These are phyloP conservation scores for Fusarium anguioides DNA, from an alignment of 2,329 filamentous ascomycete genomes.

Conservation along the genomic window DNA sequence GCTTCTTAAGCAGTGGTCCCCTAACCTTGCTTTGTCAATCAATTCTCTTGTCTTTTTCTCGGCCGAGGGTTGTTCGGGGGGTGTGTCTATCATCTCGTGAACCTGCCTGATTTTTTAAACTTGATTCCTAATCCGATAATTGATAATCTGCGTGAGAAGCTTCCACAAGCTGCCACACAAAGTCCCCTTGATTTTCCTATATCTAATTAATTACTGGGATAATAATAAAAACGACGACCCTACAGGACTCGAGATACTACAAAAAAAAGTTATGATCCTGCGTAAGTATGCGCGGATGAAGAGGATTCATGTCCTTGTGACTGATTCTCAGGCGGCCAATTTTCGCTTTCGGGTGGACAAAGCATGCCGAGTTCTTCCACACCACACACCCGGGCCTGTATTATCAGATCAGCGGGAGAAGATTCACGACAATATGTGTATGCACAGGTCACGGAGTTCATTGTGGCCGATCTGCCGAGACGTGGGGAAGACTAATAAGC, in stretches of 20 bases:
- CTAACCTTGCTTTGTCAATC: slow-evolving; percentile 40
- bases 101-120: slow-evolving; percentile 12
- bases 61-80: slow-evolving; percentile 23
- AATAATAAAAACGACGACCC: not conserved
- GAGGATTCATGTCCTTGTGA: slow-evolving; percentile 17
- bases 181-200: not conserved
- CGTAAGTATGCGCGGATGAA: not conserved
- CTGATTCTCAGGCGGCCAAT: slow-evolving; percentile 16
- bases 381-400: slow-evolving; percentile 6
- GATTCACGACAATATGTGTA: not conserved
- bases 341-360: slow-evolving; percentile 37
- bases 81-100: slow-evolving; percentile 23
- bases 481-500: slow-evolving; percentile 22
- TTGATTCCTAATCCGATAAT: slow-evolving; percentile 40
- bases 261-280: not conserved
- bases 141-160: slow-evolving; percentile 29
- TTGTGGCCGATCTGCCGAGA: slow-evolving; percentile 33
- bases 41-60: slow-evolving; percentile 11
- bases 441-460: slow-evolving; percentile 20
- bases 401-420: slow-evolving; percentile 14
- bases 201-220: not conserved
- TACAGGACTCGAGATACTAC: too few relatives aligned
- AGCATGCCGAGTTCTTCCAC: slow-evolving; percentile 20
- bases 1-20: slow-evolving; percentile 25
- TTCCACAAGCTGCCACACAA: slow-evolving; percentile 23